A percentile compares a stretch with the other conserved stretches of the same genome.
Evolutionary conservation across 306 rosid species (phyloP).

Genomic region (Prunus persica): Prunus_persica_NCBIv2 NC_034015.1:22152001-22152500

Average conservation of each 20-base stretch:
- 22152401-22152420: background rate
- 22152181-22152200: background rate
- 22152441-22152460: background rate
- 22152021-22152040: background rate
- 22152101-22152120: background rate
- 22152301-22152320: slow-evolving; percentile 70
- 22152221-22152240: background rate
- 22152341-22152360: slow-evolving; percentile 67
- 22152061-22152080: background rate
- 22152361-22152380: slow-evolving; percentile 57
- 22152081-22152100: background rate
- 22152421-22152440: background rate
- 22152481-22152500: background rate
- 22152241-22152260: background rate
- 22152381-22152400: slow-evolving; percentile 69
- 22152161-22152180: background rate
- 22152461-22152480: background rate
- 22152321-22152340: slow-evolving; percentile 60
- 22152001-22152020: background rate
- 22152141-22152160: background rate
- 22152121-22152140: background rate
- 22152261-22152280: background rate
- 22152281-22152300: slow-evolving; percentile 3
- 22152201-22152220: background rate
- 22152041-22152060: background rate